Evolutionary conservation across 2,329 filamentous ascomycete species (phyloP).

Genomic region (Colletotrichum sp.): DNA sequence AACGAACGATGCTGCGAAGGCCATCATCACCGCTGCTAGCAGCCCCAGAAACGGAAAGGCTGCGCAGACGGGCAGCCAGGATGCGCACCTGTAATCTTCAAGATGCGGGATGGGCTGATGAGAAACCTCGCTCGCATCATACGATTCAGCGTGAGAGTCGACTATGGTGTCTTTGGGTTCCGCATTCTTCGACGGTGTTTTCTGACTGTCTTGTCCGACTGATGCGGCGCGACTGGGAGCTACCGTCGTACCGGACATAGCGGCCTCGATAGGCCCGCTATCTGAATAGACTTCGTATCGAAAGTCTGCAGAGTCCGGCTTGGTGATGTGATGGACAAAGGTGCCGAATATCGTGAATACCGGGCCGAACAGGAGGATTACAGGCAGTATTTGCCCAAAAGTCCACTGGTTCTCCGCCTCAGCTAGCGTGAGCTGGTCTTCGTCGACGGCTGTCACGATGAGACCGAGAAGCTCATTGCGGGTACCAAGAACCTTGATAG

Average conservation of each 20-base stretch:
- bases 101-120: background rate
- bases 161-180: background rate
- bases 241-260: background rate
- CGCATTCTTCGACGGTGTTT: background rate
- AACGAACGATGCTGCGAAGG: background rate
- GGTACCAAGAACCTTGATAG: background rate
- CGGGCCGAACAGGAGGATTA: background rate
- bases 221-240: background rate
- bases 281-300: background rate
- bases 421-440: background rate
- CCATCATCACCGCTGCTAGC: background rate
- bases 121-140: rapidly evolving
- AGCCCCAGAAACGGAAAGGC: background rate
- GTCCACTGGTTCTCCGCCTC: background rate
- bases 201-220: background rate
- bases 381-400: background rate
- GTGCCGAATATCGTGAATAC: background rate
- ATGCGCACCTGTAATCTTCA: background rate
- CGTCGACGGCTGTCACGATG: background rate
- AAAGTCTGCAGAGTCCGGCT: background rate
- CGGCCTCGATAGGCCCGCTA: background rate
- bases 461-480: background rate
- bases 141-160: background rate
- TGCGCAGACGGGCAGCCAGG: background rate
- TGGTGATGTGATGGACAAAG: background rate